Percentiles rank a stretch among this genome's conserved stretches.
Conservation (phyloP, 2,329 filamentous ascomycete species). For the Trichoderma simmonsii region DNA sequence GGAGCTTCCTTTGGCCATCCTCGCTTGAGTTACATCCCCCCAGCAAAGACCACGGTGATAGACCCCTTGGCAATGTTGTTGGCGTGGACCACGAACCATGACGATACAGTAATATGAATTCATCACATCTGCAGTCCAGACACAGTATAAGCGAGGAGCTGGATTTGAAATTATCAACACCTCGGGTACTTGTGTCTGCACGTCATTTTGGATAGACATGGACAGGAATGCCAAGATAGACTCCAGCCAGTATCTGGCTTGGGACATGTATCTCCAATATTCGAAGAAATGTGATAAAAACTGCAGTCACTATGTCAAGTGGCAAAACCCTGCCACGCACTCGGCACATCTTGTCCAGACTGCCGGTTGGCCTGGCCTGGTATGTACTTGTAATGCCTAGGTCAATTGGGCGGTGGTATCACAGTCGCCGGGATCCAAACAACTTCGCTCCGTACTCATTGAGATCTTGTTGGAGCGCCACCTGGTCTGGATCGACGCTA, state of each 20-base stretch:
- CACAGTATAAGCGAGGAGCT: not conserved
- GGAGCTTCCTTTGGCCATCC: not conserved
- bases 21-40: not conserved
- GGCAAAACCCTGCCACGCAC: not conserved
- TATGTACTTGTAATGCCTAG: not conserved
- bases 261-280: not conserved
- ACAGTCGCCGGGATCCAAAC: not conserved
- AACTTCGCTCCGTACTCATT: not conserved
- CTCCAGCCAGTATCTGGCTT: not conserved
- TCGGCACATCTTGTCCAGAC: not conserved
- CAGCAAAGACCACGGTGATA: not conserved
- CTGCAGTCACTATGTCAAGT: not conserved
- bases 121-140: not conserved
- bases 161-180: not conserved
- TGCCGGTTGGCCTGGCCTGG: not conserved
- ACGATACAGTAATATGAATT: not conserved
- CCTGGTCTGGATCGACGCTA: constrained; percentile 8
- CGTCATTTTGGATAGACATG: not conserved
- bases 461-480: constrained; percentile 7
- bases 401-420: not conserved
- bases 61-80: not conserved
- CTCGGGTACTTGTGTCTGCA: not conserved
- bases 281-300: not conserved
- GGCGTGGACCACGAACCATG: not conserved
- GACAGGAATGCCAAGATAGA: not conserved